Percentiles rank a stretch among this genome's conserved stretches.
phyloP scores from a whole-genome alignment of 139 green algal genomes.

The Chlorella vulgaris region DNA sequence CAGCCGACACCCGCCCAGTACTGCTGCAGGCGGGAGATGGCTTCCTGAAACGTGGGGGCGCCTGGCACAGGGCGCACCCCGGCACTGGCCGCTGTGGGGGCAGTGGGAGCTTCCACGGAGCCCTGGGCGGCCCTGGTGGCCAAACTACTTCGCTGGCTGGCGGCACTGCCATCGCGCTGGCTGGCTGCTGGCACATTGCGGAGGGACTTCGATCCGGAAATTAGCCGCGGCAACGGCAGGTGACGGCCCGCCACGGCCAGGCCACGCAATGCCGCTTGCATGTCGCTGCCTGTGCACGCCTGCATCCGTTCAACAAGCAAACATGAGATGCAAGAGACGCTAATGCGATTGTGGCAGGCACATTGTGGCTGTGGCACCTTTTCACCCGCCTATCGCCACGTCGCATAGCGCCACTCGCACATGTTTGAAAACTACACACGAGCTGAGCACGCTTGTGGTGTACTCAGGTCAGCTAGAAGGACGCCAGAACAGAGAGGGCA shows the following conservation, averaged over 20 bases:
- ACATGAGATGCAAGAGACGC: not conserved
- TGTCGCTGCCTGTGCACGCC: not conserved
- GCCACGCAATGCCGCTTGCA: not conserved
- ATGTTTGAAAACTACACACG: no score
- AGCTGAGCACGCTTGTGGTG: no score
- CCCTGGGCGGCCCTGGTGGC: not conserved
- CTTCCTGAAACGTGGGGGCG: slow-evolving; percentile 91
- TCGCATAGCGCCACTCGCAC: no score
- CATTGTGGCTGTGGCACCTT: not conserved
- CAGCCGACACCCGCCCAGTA: slow-evolving; percentile 93
- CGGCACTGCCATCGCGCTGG: not conserved
- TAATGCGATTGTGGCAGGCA: not conserved
- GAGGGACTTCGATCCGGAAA: not conserved
- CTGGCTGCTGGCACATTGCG: not conserved
- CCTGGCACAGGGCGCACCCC: not conserved
- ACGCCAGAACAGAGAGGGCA: no score
- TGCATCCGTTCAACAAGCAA: not conserved
- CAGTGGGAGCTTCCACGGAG: slow-evolving; percentile 13
- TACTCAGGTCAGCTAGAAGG: no score
- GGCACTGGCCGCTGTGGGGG: not conserved
- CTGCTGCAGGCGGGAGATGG: slow-evolving; percentile 83
- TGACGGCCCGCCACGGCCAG: not conserved
- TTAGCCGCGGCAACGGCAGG: not conserved
- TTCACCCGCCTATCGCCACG: no score
- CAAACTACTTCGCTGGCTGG: not conserved